Base-by-base conservation (phyloP, 768 basidiomycete species). In the Rhodotorula babjevae region DNA sequence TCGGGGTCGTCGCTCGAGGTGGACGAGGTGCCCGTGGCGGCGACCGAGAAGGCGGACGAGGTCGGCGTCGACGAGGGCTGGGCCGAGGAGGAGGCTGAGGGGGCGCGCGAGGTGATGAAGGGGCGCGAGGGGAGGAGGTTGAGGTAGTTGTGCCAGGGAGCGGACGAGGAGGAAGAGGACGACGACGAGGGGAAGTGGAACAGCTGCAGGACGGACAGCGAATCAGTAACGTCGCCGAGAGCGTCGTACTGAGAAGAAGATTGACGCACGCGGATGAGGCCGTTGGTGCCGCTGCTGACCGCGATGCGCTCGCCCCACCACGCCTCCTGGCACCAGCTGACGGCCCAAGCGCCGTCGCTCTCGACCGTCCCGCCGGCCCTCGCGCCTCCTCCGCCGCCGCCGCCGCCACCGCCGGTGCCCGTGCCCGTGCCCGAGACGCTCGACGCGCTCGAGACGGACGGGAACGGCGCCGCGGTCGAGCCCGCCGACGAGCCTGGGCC, bases 271-370 rank as follows among this genome's bases (percentile, higher is more conserved):
- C 95, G 93, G 58, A 97, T 83, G 31, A 87, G 81, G 0, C 91
- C 90, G 69, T 84, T 86, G 3, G 86, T 84, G 2, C 93, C 93
- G 65, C 86, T 86, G 3, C 87, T 86, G 0, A 87, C 88, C 16
- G 92, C 93, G 61, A 97, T 84, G 29, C 95, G 79, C 79, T 93
- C 91, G 3, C 95, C 95, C 93, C 93, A 96, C 81, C 93, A 96
- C 71, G 86, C 85, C 77, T 98, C 96, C 79, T 92, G 92, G 81
- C 94, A 97, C 93, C 94, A 99, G 15, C 89, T 90, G 56, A 99
- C 81, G 68, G 88, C 90, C 93, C 93, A 97, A 2, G 91, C 94
- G 8, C 92, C 92, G 66, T 92, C 89, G 5, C 92, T 92, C 80
- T 94, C 90, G 55, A 89, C 84, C 75, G 86, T 88, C 36, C 42